phyloP scores from a whole-genome alignment of 129 eudicot species.

The Flaveria bidentis region DNA sequence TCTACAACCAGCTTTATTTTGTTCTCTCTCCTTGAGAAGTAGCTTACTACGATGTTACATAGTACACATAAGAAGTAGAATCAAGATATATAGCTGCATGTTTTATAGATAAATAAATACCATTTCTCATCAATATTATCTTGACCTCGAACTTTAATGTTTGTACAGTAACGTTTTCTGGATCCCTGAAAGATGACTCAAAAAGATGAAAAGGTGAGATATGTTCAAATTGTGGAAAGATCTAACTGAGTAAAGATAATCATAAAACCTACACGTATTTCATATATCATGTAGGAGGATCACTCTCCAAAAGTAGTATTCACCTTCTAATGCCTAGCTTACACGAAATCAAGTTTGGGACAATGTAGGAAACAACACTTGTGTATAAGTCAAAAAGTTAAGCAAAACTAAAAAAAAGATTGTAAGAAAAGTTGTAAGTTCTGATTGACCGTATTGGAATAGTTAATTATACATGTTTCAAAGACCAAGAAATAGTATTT shows the following conservation, averaged over 20 bases:
- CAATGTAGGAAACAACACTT: neutral
- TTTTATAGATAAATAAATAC: slow-evolving; percentile 36
- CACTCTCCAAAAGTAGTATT: neutral
- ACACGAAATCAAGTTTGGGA: neutral
- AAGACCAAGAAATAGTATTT: neutral
- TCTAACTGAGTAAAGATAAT: neutral
- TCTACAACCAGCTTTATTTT: slow-evolving; percentile 54
- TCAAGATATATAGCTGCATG: slow-evolving; percentile 11
- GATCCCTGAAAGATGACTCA: slow-evolving; percentile 66
- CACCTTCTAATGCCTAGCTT: neutral
- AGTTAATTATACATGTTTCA: neutral
- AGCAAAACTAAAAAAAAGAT: too few species aligned
- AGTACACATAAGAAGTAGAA: slow-evolving; percentile 24
- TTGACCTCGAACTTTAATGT: slow-evolving; percentile 45
- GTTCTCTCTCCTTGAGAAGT: slow-evolving; percentile 60
- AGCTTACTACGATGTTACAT: slow-evolving; percentile 54
- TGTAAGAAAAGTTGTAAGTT: neutral
- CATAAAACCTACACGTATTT: neutral
- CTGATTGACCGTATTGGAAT: neutral
- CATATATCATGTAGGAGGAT: neutral
- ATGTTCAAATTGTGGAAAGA: slow-evolving; percentile 3
- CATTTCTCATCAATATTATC: slow-evolving; percentile 90
- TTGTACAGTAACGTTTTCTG: slow-evolving; percentile 89
- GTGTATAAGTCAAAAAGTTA: too few species aligned
- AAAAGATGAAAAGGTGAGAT: slow-evolving; percentile 9